Base-by-base conservation (phyloP, 805 yeast genomes). In the Saturnispora halmiae region DNA sequence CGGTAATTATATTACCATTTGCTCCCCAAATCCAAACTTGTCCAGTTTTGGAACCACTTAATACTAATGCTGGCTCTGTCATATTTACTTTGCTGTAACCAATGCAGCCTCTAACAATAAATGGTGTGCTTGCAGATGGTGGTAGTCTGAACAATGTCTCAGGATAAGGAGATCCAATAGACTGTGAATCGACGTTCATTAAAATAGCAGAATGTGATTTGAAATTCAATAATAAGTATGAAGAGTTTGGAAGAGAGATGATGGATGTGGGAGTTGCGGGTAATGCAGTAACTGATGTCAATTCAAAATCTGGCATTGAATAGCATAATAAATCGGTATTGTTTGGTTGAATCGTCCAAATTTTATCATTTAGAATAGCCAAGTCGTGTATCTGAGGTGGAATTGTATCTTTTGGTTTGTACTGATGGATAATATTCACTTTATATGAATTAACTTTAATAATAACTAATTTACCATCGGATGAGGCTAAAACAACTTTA, bases 21-120 rank as follows among this genome's bases (percentile, higher is more conserved):
- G 38, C 30, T 1, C 47, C 49, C 49, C 49, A 46, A 19, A 46
- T 21, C 49, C 49, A 46, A 25, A 46, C 38, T 32, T 46, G 43
- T 4, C 49, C 49, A 6, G 41, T 34, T 19, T 34, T 35, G 9
- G 44, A 44, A 10, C 49, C 49, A 21, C 47, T 41, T 4, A 46
- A 38, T 9, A 46, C 40, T 14, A 46, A 28, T 15, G 47, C 43
- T 2, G 49, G 29, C 29, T 39, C 36, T 18, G 35, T 34, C 4
- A 31, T 25, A 11, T 14, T 33, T 2, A 4, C 14, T 4, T 29
- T 16, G 22, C 26, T 35, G 11, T 30, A 34, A 26, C 49, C 49
- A 7, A 46, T 46, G 25, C 49, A 46, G 3, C 49, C 49, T 15
- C 49, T 39, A 10, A 44, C 32, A n/a, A 46, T 42, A 24, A 38